These are phyloP conservation scores for Lichenothelia convexa DNA, from an alignment of 495 filamentous ascomycete species.

Conservation along the genomic window DNA sequence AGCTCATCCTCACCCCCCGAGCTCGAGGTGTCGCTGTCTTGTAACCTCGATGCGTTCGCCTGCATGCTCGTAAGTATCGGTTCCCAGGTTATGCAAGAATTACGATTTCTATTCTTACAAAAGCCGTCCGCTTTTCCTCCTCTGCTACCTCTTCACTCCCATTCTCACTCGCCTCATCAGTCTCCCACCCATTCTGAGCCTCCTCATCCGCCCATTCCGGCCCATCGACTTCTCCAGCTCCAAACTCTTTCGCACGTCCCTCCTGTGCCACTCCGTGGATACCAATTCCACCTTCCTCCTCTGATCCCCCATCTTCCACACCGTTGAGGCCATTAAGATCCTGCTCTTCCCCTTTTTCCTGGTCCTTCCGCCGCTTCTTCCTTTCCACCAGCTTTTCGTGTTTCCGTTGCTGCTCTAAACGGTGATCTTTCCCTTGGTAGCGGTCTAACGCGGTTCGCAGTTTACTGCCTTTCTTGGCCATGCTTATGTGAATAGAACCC, in stretches of 20 bases:
- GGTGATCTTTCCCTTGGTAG: too few species aligned
- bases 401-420: slow-evolving; percentile 44
- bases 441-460: slow-evolving; percentile 43
- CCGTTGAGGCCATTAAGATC: slow-evolving; percentile 6
- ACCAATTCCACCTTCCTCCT: slow-evolving; percentile 13
- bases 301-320: slow-evolving; percentile 19
- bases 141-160: slow-evolving; percentile 6
- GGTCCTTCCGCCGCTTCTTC: slow-evolving; percentile 31
- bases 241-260: slow-evolving; percentile 11
- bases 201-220: slow-evolving; percentile 4
- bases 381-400: slow-evolving; percentile 52
- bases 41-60: slow-evolving; percentile 11
- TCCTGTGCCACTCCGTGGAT: slow-evolving; percentile 12
- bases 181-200: slow-evolving; percentile 28
- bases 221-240: neutral
- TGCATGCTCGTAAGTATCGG: too few species aligned
- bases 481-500: too few species aligned
- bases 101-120: slow-evolving; percentile 19
- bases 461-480: slow-evolving; percentile 48
- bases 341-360: slow-evolving; percentile 22
- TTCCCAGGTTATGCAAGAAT: slow-evolving; percentile 22
- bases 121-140: neutral
- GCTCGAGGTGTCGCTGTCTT: slow-evolving; percentile 11
- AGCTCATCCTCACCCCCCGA: slow-evolving; percentile 7
- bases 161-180: slow-evolving; percentile 24